phyloP scores from a whole-genome alignment of 2,329 filamentous ascomycete species.

The Colletotrichum trifolii region DNA sequence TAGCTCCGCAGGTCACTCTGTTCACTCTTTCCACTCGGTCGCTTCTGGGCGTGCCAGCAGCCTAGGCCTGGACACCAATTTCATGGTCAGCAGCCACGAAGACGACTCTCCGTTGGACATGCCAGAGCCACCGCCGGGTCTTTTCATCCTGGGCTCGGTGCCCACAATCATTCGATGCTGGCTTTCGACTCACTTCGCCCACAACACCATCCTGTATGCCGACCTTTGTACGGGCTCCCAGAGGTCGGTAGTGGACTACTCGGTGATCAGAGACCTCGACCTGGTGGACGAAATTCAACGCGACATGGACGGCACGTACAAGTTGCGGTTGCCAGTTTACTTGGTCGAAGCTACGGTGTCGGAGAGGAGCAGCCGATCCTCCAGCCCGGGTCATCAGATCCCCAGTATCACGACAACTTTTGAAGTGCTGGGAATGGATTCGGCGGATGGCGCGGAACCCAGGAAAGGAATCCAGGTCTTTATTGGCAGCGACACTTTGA shows the following conservation, averaged over 20 bases:
- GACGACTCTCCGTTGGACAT: constrained; percentile 77
- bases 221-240: constrained; percentile 93
- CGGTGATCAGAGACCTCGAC: constrained; percentile 79
- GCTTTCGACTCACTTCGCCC: constrained; percentile 90
- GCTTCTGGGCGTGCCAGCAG: constrained; percentile 87
- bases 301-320: constrained; percentile 72
- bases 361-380: constrained; percentile 77
- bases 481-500: constrained; percentile 87
- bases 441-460: constrained; percentile 58
- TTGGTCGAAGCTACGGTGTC: constrained; percentile 90
- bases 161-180: constrained; percentile 96
- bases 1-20: constrained; percentile 84
- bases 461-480: constrained; percentile 83
- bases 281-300: constrained; percentile 74
- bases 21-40: constrained; percentile 73
- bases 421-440: constrained; percentile 72
- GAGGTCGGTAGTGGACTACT: constrained; percentile 82
- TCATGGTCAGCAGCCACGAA: constrained; percentile 68
- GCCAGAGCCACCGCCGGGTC: constrained; percentile 81
- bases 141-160: constrained; percentile 88
- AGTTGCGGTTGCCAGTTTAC: constrained; percentile 84
- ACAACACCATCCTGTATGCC: constrained; percentile 88
- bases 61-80: constrained; percentile 82
- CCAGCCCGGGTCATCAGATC: constrained; percentile 79
- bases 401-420: constrained; percentile 86